Percentiles rank a stretch among this genome's conserved stretches.
These are phyloP conservation scores for Chytriomyces sp. DNA, from an alignment of 192 early-diverging fungal genomes.

Conservation along the genomic window DNA sequence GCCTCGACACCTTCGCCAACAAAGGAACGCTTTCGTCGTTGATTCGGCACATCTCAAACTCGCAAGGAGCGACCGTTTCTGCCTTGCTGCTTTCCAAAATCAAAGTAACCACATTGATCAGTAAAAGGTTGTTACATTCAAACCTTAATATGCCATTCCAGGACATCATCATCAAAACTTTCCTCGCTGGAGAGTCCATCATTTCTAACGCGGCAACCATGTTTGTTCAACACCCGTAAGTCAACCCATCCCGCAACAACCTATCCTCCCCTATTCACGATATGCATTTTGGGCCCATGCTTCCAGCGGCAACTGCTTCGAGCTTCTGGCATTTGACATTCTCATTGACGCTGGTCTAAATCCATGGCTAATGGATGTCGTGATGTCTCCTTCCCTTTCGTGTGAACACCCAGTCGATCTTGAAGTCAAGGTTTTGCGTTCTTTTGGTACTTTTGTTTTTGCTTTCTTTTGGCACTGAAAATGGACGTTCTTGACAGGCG, in stretches of 20 bases:
- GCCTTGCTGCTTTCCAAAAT: slow-evolving; percentile 22
- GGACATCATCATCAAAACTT: slow-evolving; percentile 41
- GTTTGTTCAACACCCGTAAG: slow-evolving; percentile 42
- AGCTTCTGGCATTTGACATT: slow-evolving; percentile 65
- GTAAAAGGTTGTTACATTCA: slow-evolving; percentile 12
- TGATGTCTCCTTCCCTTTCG: slow-evolving; percentile 51
- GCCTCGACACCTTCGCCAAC: slow-evolving; percentile 13
- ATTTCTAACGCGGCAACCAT: slow-evolving; percentile 42
- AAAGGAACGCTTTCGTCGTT: slow-evolving; percentile 29
- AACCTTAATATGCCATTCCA: slow-evolving; percentile 37
- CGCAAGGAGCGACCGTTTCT: slow-evolving; percentile 6
- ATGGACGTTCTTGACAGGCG: neutral
- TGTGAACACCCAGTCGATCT: slow-evolving; percentile 41
- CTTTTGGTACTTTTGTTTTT: neutral
- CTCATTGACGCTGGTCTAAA: slow-evolving; percentile 56
- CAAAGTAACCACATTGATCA: slow-evolving; percentile 3
- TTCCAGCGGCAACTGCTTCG: slow-evolving; percentile 55
- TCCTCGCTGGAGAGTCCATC: slow-evolving; percentile 35
- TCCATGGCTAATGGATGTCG: slow-evolving; percentile 65
- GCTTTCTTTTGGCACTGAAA: neutral
- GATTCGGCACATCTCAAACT: slow-evolving; percentile 21
- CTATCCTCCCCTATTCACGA: neutral
- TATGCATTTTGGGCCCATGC: neutral
- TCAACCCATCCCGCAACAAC: neutral
- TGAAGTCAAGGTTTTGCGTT: slow-evolving; percentile 39